phyloP scores from a whole-genome alignment of 192 early-diverging fungal genomes.

The Dissophora globulifera region DNA sequence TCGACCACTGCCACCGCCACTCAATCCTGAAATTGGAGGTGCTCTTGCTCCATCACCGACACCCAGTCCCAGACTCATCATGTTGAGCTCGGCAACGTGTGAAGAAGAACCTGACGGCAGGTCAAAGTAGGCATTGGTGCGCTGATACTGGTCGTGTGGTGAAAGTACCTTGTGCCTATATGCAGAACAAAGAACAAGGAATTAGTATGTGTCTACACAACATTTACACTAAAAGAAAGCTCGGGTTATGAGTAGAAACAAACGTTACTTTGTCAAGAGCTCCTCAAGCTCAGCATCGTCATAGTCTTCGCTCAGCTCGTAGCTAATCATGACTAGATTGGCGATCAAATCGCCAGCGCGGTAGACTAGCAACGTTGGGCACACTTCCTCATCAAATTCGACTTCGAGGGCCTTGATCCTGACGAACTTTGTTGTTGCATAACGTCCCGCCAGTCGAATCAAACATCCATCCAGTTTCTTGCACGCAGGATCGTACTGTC shows the following conservation, averaged over 20 bases:
- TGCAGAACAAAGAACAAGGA: neutral
- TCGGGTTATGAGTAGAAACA: too few relatives aligned
- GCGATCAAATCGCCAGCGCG: constrained; percentile 61
- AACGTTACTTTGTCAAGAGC: constrained; percentile 62
- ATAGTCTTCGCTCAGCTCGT: constrained; percentile 55
- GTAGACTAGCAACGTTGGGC: constrained; percentile 66
- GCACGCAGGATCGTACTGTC: constrained; percentile 23
- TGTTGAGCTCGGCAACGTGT: constrained; percentile 17
- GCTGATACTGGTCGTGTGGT: constrained; percentile 41
- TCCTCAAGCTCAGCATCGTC: constrained; percentile 59
- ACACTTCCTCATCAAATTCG: constrained; percentile 67
- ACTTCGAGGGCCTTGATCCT: constrained; percentile 60
- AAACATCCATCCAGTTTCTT: constrained; percentile 59
- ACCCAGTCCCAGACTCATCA: constrained; percentile 22
- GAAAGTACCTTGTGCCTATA: constrained; percentile 36
- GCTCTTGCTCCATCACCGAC: neutral
- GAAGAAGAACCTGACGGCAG: neutral
- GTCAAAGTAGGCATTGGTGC: constrained; percentile 32
- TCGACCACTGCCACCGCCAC: neutral
- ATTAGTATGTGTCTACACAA: too few relatives aligned
- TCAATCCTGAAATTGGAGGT: too few relatives aligned
- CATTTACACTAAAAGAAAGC: neutral
- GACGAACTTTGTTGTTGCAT: constrained; percentile 62
- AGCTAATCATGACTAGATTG: constrained; percentile 65
- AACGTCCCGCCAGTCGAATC: constrained; percentile 58